phyloP scores from a whole-genome alignment of 176 grass and related monocot species.

The Zizania latifolia region DNA sequence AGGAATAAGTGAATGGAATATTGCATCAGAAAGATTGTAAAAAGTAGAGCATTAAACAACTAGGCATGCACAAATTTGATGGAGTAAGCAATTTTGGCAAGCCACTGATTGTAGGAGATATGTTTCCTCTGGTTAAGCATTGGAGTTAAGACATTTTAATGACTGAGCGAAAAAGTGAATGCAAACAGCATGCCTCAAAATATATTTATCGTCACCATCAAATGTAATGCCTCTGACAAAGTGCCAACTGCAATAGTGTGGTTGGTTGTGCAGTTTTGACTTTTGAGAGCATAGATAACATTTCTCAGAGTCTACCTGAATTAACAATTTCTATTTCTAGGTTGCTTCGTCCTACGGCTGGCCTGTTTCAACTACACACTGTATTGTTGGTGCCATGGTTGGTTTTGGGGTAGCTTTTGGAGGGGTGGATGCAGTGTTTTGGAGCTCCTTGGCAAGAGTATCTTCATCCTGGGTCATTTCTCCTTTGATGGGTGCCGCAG shows the following conservation, averaged over 20 bases:
- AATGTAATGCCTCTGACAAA: not conserved
- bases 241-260: not conserved
- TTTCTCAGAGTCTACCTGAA: not conserved
- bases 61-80: not conserved
- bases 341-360: conserved; percentile 95
- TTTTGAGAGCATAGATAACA: conserved; percentile 21
- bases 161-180: conserved; percentile 7
- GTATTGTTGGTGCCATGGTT: conserved; percentile 98
- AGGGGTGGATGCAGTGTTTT: conserved; percentile 78
- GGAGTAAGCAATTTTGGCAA: not conserved
- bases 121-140: conserved; percentile 8
- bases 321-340: conserved; percentile 37
- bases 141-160: not conserved
- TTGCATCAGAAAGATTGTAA: not conserved
- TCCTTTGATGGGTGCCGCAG: conserved; percentile 83
- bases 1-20: not conserved
- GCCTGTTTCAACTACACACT: conserved; percentile 98
- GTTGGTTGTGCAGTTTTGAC: not conserved
- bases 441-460: conserved; percentile 90
- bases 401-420: conserved; percentile 88
- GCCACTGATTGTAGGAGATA: not conserved
- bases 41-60: not conserved
- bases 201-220: not conserved
- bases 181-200: not conserved
- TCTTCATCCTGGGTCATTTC: conserved; percentile 96